Conservation (phyloP, 768 basidiomycete species). For the Leccinum aurantiacum region DNA sequence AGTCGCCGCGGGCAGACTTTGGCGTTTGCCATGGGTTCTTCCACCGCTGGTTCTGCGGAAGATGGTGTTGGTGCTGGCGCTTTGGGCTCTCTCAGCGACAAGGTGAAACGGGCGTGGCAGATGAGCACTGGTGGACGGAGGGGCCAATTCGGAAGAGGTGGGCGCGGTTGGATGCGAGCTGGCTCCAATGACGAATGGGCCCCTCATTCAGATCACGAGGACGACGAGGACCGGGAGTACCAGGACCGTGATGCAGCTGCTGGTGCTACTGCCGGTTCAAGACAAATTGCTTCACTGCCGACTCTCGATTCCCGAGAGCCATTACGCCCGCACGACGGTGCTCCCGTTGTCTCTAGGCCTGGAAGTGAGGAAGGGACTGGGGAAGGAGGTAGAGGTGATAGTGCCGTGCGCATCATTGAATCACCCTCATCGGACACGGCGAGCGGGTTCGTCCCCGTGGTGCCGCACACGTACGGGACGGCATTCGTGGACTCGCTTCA, state of each 20-base stretch:
- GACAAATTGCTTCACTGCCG: conserved; percentile 1
- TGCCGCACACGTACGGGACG: conserved; percentile 5
- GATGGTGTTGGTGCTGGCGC: not conserved
- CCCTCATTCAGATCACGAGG: conserved; percentile 26
- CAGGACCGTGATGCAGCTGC: not conserved
- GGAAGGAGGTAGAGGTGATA: not conserved
- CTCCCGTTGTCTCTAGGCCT: not conserved
- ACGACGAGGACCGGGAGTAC: conserved; percentile 2
- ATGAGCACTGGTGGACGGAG: not conserved
- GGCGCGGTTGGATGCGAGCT: conserved; percentile 52
- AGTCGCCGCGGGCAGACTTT: conserved; percentile 23
- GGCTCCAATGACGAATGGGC: conserved; percentile 52
- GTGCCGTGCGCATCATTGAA: conserved; percentile 18
- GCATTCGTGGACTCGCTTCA: conserved; percentile 23
- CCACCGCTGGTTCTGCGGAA: not conserved
- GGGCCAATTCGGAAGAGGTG: conserved; percentile 24
- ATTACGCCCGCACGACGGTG: not conserved
- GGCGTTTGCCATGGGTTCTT: conserved; percentile 12
- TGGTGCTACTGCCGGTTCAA: not conserved
- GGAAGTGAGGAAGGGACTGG: not conserved
- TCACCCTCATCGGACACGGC: conserved; percentile 29
- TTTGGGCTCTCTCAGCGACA: conserved; percentile 26
- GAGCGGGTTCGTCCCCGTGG: conserved; percentile 11
- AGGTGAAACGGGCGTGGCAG: conserved; percentile 25
- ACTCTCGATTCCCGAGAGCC: not conserved